A percentile compares a stretch with the other conserved stretches of the same genome.
phyloP scores from a whole-genome alignment of 1,284 basidiomycete genomes.

The Chalciporus sp. region DNA sequence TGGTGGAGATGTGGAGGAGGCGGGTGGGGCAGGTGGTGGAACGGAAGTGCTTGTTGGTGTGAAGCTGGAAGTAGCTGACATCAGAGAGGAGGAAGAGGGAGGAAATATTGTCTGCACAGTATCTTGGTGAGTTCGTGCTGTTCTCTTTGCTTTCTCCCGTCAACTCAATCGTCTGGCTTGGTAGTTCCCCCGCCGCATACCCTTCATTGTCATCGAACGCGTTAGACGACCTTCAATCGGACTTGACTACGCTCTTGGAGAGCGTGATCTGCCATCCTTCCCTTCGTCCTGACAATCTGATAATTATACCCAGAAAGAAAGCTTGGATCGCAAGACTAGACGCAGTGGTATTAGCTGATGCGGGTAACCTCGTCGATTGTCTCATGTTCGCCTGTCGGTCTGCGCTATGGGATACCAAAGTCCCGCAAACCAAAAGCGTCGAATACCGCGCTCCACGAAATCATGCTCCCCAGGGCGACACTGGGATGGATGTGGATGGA shows the following conservation, averaged over 20 bases:
- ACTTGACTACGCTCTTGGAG: constrained; percentile 60
- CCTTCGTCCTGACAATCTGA: constrained; percentile 61
- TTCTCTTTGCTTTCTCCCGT: neutral
- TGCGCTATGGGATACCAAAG: constrained; percentile 77
- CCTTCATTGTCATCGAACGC: constrained; percentile 61
- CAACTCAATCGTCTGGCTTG: constrained; percentile 26
- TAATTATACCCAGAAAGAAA: constrained; percentile 64
- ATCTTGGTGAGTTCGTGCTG: constrained; percentile 58
- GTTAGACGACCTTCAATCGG: constrained; percentile 73
- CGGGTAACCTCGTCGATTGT: constrained; percentile 74
- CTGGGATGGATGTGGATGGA: constrained; percentile 55
- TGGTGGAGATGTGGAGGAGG: constrained; percentile 45
- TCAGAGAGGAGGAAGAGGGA: constrained; percentile 51
- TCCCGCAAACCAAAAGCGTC: constrained; percentile 68
- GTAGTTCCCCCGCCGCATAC: constrained; percentile 77
- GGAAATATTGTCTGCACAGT: constrained; percentile 68
- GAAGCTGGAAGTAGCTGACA: constrained; percentile 71
- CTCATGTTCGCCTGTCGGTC: constrained; percentile 76
- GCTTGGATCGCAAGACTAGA: constrained; percentile 74
- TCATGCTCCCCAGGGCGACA: constrained; percentile 23
- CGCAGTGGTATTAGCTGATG: constrained; percentile 66
- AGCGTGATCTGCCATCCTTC: constrained; percentile 63
- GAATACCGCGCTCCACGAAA: constrained; percentile 52
- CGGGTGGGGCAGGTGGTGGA: constrained; percentile 27
- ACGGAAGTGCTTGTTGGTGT: constrained; percentile 46